Evolutionary conservation across 345 rosid genomes (phyloP).

Genomic region (Aquilaria malaccensis): DNA sequence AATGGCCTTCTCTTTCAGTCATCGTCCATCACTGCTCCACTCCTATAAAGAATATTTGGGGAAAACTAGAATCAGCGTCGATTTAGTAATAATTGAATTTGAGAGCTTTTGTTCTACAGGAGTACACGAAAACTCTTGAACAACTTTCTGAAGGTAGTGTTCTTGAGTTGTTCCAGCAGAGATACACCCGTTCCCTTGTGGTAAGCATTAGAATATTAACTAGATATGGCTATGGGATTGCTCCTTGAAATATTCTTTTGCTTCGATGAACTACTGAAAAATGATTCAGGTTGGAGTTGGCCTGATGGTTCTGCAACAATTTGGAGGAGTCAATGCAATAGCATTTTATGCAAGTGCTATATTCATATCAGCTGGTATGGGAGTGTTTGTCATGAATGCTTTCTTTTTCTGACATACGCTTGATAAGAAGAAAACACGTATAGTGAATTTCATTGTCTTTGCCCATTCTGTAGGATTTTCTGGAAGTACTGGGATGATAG

Average conservation of each 20-base stretch:
- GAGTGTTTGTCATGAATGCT: background rate
- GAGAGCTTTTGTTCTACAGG: conserved; percentile 7
- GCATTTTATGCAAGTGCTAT: conserved; percentile 49
- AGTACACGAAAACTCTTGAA: conserved; percentile 33
- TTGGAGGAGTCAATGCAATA: conserved; percentile 63
- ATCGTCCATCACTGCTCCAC: no score
- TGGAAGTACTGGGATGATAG: conserved; percentile 56
- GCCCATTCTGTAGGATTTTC: conserved; percentile 50
- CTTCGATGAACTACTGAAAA: background rate
- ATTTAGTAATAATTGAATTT: background rate
- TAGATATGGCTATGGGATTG: background rate
- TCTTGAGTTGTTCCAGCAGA: conserved; percentile 29
- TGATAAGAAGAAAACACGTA: background rate
- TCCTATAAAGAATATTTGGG: no score
- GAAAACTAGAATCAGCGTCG: no score
- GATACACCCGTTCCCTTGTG: conserved; percentile 31
- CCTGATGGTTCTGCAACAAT: conserved; percentile 74
- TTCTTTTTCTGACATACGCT: background rate
- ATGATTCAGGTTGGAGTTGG: conserved; percentile 56
- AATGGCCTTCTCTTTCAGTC: no score
- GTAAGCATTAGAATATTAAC: conserved; percentile 18
- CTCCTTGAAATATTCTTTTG: background rate
- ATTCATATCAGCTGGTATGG: conserved; percentile 44
- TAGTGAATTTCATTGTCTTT: background rate
- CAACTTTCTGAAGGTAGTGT: conserved; percentile 30